These are phyloP conservation scores for Cryptosporidium baileyi DNA, from an alignment of 169 alveolate species.

Conservation along the genomic window DNA sequence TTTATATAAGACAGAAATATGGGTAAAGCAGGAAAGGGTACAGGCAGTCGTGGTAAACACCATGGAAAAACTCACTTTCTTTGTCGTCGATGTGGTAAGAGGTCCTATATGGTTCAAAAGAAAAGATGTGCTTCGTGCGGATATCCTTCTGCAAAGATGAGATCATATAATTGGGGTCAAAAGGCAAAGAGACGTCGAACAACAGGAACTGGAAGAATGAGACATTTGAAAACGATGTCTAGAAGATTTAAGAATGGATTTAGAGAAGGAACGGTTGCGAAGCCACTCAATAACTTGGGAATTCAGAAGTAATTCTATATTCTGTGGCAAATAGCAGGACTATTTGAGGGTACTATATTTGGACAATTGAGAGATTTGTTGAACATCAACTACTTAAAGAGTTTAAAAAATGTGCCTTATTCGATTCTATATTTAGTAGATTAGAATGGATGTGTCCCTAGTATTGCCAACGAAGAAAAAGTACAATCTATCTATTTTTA, in stretches of 20 bases:
- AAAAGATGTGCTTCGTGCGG: constrained; percentile 96
- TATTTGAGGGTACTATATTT: too few relatives aligned
- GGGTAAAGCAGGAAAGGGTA: constrained; percentile 95
- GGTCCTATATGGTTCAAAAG: constrained; percentile 93
- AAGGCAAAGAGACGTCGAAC: constrained; percentile 95
- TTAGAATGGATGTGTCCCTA: too few relatives aligned
- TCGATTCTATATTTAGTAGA: too few relatives aligned
- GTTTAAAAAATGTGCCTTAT: too few relatives aligned
- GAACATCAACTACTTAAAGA: too few relatives aligned
- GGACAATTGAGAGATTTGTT: too few relatives aligned
- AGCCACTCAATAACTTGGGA: constrained; percentile 48
- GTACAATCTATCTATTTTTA: too few relatives aligned
- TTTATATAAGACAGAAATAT: too few relatives aligned
- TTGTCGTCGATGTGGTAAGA: constrained; percentile 95
- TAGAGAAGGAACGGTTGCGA: constrained; percentile 93
- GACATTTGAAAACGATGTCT: constrained; percentile 92
- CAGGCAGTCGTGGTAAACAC: constrained; percentile 96
- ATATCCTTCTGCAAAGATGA: constrained; percentile 91
- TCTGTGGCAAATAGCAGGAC: too few relatives aligned
- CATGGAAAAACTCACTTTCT: constrained; percentile 95
- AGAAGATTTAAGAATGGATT: constrained; percentile 95
- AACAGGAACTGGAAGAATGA: constrained; percentile 97
- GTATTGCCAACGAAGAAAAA: too few relatives aligned
- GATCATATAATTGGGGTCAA: constrained; percentile 94
- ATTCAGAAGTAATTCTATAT: not conserved